A percentile compares a stretch with the other conserved stretches of the same genome.
These are phyloP conservation scores for Cucurbita argyrosperma DNA, from an alignment of 306 rosid species.

Conservation along the genomic window DNA sequence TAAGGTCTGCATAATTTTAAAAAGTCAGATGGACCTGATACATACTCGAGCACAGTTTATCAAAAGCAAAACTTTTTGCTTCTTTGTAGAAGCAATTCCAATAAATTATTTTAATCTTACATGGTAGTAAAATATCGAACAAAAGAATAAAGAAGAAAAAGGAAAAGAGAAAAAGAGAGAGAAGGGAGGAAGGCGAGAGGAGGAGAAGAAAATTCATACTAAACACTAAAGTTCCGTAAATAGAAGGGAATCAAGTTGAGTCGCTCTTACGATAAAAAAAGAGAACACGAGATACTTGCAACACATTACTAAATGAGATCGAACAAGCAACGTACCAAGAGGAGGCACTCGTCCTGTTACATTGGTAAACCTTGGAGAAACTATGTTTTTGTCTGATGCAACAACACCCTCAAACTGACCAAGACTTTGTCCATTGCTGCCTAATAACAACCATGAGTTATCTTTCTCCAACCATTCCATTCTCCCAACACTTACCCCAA, in stretches of 20 bases:
- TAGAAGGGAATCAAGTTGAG: not conserved
- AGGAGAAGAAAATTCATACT: not conserved
- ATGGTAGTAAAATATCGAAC: not conserved
- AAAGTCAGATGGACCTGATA: not conserved
- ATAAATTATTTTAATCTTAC: not conserved
- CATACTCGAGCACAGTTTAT: not conserved
- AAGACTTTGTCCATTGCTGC: conserved; percentile 49
- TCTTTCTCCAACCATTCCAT: conserved; percentile 64
- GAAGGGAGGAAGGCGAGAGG: not conserved
- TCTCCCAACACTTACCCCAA: conserved; percentile 46
- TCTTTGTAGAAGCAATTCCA: not conserved
- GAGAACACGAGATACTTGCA: not conserved
- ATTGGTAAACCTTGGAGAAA: conserved; percentile 43
- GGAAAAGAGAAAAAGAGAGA: no score
- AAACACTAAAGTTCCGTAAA: not conserved
- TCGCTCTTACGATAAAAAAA: not conserved
- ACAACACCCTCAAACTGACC: conserved; percentile 76
- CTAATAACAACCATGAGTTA: conserved; percentile 56
- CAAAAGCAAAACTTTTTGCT: not conserved
- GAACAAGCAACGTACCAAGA: conserved; percentile 39
- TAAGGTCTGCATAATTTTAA: conserved; percentile 34
- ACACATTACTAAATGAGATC: not conserved
- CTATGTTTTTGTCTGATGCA: conserved; percentile 72
- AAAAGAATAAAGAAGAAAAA: not conserved
- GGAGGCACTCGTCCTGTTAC: conserved; percentile 56